phyloP scores from a whole-genome alignment of 2,329 filamentous ascomycete genomes.

The Mariannaea elegans region DNA sequence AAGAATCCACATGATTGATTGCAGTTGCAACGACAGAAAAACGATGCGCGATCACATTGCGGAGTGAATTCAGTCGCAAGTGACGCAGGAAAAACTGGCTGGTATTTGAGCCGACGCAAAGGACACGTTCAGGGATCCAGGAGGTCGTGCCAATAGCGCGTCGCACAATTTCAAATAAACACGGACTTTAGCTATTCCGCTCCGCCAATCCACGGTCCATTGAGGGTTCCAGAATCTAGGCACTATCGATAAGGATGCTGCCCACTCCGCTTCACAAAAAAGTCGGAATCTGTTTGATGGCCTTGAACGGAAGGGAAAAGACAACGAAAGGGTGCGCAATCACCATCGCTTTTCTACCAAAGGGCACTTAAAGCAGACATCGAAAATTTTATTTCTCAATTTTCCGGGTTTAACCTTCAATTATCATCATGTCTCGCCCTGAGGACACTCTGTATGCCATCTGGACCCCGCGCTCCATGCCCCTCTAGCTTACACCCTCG shows the following conservation, averaged over 20 bases:
- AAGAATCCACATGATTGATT: constrained; percentile 86
- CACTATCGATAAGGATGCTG: constrained; percentile 37
- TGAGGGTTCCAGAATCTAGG: too few species aligned
- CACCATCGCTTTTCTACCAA: too few species aligned
- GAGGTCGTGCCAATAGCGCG: constrained; percentile 28
- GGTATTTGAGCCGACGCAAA: constrained; percentile 23
- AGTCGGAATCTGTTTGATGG: constrained; percentile 33
- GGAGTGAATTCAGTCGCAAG: constrained; percentile 21
- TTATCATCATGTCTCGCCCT: constrained; percentile 85
- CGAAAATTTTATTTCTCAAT: not conserved
- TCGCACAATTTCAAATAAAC: constrained; percentile 17
- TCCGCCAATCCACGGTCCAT: not conserved
- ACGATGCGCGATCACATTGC: constrained; percentile 35
- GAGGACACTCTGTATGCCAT: constrained; percentile 85
- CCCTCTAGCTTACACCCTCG: constrained; percentile 38
- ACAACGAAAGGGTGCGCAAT: constrained; percentile 4
- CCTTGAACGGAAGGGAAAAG: constrained; percentile 20
- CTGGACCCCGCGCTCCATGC: constrained; percentile 30
- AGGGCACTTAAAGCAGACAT: too few species aligned
- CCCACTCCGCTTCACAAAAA: constrained; percentile 39
- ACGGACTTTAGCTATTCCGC: constrained; percentile 14
- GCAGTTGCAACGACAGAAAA: constrained; percentile 14
- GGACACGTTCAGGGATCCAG: constrained; percentile 36
- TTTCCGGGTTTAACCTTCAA: not conserved
- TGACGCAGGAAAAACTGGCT: constrained; percentile 18